A percentile compares a stretch with the other conserved stretches of the same genome.
Conservation (phyloP, 345 rosid genomes). For the Jatropha curcas region DNA sequence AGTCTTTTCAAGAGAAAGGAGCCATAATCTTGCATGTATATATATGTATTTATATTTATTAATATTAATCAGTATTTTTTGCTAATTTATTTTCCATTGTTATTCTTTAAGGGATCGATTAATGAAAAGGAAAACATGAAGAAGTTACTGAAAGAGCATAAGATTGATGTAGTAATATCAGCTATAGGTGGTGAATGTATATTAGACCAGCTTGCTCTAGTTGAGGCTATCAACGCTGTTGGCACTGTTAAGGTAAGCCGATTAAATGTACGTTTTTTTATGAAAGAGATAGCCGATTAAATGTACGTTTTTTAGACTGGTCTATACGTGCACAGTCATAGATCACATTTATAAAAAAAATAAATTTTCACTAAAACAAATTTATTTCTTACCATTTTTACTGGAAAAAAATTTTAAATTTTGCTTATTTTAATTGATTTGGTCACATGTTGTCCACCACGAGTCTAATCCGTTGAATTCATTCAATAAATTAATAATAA, state of each 20-base stretch:
- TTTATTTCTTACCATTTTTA: too few relatives aligned
- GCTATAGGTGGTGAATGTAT: conserved; percentile 42
- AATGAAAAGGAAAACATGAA: conserved; percentile 46
- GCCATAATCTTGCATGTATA: conserved; percentile 43
- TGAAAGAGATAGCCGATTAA: too few relatives aligned
- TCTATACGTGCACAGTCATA: too few relatives aligned
- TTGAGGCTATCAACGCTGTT: conserved; percentile 53
- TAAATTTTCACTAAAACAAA: too few relatives aligned
- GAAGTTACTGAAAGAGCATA: conserved; percentile 44
- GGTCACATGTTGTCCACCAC: too few relatives aligned
- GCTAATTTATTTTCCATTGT: neutral
- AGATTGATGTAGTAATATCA: conserved; percentile 63
- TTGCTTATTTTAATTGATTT: too few relatives aligned
- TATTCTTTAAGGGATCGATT: conserved; percentile 40
- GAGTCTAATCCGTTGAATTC: too few relatives aligned
- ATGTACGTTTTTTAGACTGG: too few relatives aligned
- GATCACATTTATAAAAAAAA: too few relatives aligned
- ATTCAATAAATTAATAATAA: neutral
- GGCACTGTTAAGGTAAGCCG: conserved; percentile 55
- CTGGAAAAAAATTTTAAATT: too few relatives aligned
- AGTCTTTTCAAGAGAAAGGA: conserved; percentile 49
- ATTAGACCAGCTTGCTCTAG: conserved; percentile 44
- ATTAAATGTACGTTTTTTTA: too few relatives aligned
- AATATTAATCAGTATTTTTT: too few relatives aligned
- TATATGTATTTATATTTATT: neutral